Conservation (phyloP, 2,329 filamentous ascomycete genomes). For the Tolypocladium paradoxum region DNA sequence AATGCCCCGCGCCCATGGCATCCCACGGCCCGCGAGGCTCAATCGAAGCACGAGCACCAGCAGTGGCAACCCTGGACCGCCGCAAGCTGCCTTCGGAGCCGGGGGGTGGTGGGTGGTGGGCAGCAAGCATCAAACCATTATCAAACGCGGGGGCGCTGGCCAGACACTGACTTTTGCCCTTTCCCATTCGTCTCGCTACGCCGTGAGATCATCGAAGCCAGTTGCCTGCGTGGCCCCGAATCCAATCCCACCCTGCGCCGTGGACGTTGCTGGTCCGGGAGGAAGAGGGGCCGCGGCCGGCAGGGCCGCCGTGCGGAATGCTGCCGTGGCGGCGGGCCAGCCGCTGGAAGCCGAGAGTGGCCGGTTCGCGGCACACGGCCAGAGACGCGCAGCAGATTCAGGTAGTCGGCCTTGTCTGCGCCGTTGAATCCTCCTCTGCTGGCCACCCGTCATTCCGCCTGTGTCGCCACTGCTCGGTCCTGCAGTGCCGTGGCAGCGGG, state of each 20-base stretch:
- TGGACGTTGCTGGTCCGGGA: neutral
- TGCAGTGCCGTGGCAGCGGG: neutral
- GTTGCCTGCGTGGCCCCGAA: neutral
- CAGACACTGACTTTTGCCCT: neutral
- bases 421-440: neutral
- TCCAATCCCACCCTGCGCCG: neutral
- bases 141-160: neutral
- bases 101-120: neutral
- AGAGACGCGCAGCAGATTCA: neutral
- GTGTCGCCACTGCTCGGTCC: neutral
- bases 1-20: conserved; percentile 10
- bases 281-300: neutral
- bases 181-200: neutral
- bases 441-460: neutral
- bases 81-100: neutral
- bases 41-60: neutral
- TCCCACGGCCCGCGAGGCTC: conserved; percentile 9
- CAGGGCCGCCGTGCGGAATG: conserved; percentile 9
- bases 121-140: neutral
- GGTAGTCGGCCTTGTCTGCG: conserved; percentile 1
- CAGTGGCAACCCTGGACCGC: neutral
- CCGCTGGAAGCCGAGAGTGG: conserved; percentile 30
- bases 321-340: conserved; percentile 17
- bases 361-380: conserved; percentile 13
- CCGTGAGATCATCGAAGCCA: neutral